Conservation (phyloP, 2,329 filamentous ascomycete genomes). For the Mycogone perniciosa region DNA sequence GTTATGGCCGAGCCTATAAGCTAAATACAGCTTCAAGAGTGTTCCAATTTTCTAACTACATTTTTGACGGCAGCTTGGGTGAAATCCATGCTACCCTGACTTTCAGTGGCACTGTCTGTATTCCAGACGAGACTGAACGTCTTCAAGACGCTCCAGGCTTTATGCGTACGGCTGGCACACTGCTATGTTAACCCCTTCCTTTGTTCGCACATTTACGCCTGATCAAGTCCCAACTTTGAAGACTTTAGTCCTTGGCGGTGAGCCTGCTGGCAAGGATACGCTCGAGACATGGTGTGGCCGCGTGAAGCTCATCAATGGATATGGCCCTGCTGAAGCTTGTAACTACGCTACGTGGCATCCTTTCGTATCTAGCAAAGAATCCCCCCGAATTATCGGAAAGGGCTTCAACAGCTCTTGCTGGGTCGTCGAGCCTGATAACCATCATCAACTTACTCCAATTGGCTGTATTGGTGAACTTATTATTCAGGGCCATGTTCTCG, state of each 20-base stretch:
- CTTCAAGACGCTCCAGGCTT: not conserved
- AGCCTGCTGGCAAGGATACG: conserved; percentile 1
- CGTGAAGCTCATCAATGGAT: conserved; percentile 32
- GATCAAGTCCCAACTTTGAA: conserved; percentile 7
- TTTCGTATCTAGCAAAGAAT: not conserved
- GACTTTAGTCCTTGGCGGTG: conserved; percentile 7
- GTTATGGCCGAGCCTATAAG: not conserved
- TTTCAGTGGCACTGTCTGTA: conserved; percentile 1
- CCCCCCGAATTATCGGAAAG: conserved; percentile 6
- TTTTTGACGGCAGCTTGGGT: conserved; percentile 5
- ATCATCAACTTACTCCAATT: conserved; percentile 16
- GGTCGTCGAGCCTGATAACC: conserved; percentile 17
- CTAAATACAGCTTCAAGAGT: not conserved
- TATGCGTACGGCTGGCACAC: not conserved
- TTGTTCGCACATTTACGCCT: not conserved
- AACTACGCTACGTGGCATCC: conserved; percentile 17
- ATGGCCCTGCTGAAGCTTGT: conserved; percentile 36
- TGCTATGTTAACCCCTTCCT: conserved; percentile 7
- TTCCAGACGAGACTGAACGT: not conserved
- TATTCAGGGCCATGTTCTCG: conserved; percentile 38
- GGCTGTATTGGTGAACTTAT: conserved; percentile 26
- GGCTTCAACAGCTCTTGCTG: conserved; percentile 12
- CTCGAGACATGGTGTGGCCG: conserved; percentile 12
- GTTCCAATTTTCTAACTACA: conserved; percentile 9
- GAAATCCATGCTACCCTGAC: not conserved